These are phyloP conservation scores for Osmozyma mogii DNA, from an alignment of 805 yeast species.

Conservation along the genomic window DNA sequence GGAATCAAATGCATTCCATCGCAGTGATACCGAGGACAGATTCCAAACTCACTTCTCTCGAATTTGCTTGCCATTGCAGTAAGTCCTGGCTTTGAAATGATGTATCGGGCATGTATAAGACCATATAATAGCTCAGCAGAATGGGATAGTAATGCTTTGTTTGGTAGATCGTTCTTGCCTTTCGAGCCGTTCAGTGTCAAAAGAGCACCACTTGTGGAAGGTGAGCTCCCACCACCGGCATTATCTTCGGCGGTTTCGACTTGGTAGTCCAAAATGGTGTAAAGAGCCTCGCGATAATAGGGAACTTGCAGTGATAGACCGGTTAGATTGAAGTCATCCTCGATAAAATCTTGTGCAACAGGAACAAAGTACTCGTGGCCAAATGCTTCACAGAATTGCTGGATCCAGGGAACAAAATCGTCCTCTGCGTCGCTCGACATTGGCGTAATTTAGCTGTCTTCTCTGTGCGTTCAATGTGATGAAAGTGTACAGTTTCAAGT, in stretches of 20 bases:
- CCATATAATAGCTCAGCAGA: constrained; percentile 92
- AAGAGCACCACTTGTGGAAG: constrained; percentile 3
- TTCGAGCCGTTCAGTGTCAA: constrained; percentile 6
- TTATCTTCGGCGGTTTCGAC: constrained; percentile 36
- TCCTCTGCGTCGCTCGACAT: constrained; percentile 41
- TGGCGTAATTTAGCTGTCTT: too few relatives aligned
- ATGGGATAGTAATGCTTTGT: constrained; percentile 72
- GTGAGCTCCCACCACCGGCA: constrained; percentile 3
- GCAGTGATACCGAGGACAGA: constrained; percentile 85
- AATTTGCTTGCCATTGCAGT: constrained; percentile 91
- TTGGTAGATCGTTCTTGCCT: constrained; percentile 50
- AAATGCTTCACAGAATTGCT: constrained; percentile 66
- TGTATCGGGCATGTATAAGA: constrained; percentile 85
- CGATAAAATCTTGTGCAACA: constrained; percentile 86
- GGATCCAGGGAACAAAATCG: constrained; percentile 72
- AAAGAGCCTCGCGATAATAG: constrained; percentile 84
- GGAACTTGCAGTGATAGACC: constrained; percentile 84
- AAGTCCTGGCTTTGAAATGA: constrained; percentile 81
- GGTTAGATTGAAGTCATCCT: constrained; percentile 93
- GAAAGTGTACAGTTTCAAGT: too few relatives aligned
- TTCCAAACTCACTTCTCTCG: constrained; percentile 82
- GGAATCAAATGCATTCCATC: constrained; percentile 88
- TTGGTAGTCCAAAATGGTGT: constrained; percentile 82
- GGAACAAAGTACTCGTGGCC: constrained; percentile 91
- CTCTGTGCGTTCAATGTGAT: too few relatives aligned